Evolutionary conservation across 345 rosid species (phyloP).

Genomic region (Aquilaria malaccensis): DNA sequence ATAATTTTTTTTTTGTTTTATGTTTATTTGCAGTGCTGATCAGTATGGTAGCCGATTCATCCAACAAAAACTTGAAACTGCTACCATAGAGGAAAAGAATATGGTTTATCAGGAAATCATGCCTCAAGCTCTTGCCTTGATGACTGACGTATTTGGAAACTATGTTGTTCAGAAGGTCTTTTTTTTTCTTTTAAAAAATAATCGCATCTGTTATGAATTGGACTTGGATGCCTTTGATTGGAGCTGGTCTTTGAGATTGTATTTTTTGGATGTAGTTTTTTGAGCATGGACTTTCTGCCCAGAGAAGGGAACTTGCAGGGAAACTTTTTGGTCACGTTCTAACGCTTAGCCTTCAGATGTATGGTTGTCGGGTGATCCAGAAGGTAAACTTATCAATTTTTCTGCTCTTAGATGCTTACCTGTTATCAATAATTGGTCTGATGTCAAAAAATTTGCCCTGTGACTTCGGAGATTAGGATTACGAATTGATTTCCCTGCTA

Average conservation of each 20-base stretch:
- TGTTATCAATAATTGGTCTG: too few relatives aligned
- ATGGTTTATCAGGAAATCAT: conserved; percentile 56
- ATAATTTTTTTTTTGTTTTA: not conserved
- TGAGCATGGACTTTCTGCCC: conserved; percentile 56
- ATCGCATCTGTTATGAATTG: conserved; percentile 1
- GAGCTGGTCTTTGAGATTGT: conserved; percentile 1
- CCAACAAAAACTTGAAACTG: conserved; percentile 60
- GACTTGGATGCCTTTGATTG: not conserved
- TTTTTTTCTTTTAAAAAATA: not conserved
- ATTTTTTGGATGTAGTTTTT: conserved; percentile 33
- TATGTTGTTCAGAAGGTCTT: conserved; percentile 63
- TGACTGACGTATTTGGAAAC: conserved; percentile 73
- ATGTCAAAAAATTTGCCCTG: too few relatives aligned
- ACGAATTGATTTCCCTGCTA: too few relatives aligned
- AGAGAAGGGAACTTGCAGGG: conserved; percentile 52
- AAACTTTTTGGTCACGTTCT: conserved; percentile 47
- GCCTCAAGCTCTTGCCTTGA: conserved; percentile 54
- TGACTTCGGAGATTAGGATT: too few relatives aligned
- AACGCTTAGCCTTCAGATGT: conserved; percentile 61
- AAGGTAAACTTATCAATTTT: conserved; percentile 28
- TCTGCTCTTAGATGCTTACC: too few relatives aligned
- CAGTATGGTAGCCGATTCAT: conserved; percentile 69
- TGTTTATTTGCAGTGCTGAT: conserved; percentile 44
- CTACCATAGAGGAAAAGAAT: conserved; percentile 44
- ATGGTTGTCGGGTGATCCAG: conserved; percentile 67